phyloP scores from a whole-genome alignment of 2,329 filamentous ascomycete species.

The Arachnomyces sp. region DNA sequence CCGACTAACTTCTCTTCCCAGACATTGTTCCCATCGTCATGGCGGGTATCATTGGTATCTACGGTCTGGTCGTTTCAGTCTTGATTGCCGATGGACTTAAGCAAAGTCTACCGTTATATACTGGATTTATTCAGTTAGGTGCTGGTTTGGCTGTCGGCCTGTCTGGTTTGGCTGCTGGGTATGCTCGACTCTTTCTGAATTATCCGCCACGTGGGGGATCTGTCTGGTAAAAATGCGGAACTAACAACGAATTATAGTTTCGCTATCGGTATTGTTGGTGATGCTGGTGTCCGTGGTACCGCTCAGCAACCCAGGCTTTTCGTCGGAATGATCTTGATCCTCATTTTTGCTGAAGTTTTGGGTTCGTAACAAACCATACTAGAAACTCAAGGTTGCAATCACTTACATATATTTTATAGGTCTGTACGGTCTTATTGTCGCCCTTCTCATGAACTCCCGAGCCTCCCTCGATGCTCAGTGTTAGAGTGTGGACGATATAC shows the following conservation, averaged over 20 bases:
- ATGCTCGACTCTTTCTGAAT: conserved; percentile 21
- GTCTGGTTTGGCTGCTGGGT: conserved; percentile 69
- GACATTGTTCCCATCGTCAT: conserved; percentile 99
- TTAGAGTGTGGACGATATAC: no score
- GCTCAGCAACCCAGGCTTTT: conserved; percentile 58
- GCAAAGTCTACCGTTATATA: conserved; percentile 67
- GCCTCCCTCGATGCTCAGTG: conserved; percentile 49
- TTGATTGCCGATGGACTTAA: conserved; percentile 73
- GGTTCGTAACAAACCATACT: conserved; percentile 49
- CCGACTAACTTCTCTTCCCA: conserved; percentile 30
- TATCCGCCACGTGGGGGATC: no score
- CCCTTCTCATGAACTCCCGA: conserved; percentile 99
- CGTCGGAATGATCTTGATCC: conserved; percentile 97
- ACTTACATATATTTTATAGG: conserved; percentile 45
- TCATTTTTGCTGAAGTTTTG: conserved; percentile 98
- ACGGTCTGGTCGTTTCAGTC: conserved; percentile 81
- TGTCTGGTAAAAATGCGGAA: no score
- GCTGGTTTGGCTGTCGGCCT: conserved; percentile 76
- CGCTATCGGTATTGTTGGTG: conserved; percentile 74
- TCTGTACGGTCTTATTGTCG: conserved; percentile 98
- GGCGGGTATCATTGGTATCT: conserved; percentile 99
- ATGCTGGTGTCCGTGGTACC: conserved; percentile 46
- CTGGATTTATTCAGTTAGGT: conserved; percentile 78
- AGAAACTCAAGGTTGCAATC: conserved; percentile 3
- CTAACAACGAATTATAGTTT: conserved; percentile 43